phyloP scores from a whole-genome alignment of 495 filamentous ascomycete genomes.

The Aspergillus asperescens region DNA sequence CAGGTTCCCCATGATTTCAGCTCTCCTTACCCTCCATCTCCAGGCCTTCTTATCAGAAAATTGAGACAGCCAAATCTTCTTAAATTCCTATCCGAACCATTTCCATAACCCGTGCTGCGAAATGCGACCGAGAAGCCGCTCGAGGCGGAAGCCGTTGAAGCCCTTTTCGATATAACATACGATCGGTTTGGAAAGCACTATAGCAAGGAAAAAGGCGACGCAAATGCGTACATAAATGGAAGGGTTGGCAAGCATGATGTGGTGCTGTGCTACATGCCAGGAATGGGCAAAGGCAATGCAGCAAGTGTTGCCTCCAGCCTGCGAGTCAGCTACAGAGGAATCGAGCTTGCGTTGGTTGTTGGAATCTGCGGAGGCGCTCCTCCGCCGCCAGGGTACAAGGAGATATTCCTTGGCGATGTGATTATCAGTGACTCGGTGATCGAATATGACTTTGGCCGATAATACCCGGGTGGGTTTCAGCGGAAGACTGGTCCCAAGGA shows the following conservation, averaged over 20 bases:
- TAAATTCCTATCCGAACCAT: too few species aligned
- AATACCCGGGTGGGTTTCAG: constrained; percentile 22
- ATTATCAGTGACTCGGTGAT: constrained; percentile 37
- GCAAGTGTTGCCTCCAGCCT: constrained; percentile 24
- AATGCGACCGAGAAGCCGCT: constrained; percentile 1
- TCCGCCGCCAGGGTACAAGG: not conserved
- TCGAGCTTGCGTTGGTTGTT: constrained; percentile 24
- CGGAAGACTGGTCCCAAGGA: constrained; percentile 26
- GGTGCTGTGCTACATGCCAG: constrained; percentile 28
- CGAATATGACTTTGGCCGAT: constrained; percentile 36
- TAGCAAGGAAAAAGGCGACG: not conserved
- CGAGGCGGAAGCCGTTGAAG: constrained; percentile 28
- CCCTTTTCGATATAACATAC: constrained; percentile 27
- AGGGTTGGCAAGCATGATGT: constrained; percentile 34
- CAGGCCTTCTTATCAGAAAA: too few species aligned
- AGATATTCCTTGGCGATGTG: constrained; percentile 41
- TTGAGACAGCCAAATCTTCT: too few species aligned
- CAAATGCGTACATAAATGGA: constrained; percentile 29
- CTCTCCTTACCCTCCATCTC: too few species aligned
- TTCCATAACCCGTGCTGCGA: too few species aligned
- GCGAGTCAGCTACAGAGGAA: constrained; percentile 23
- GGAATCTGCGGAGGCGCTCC: constrained; percentile 31
- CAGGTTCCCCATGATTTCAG: too few species aligned
- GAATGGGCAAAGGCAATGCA: constrained; percentile 31
- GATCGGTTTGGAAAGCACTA: constrained; percentile 1